Conservation (phyloP, 805 yeast genomes). For the Wickerhamiella brachini region DNA sequence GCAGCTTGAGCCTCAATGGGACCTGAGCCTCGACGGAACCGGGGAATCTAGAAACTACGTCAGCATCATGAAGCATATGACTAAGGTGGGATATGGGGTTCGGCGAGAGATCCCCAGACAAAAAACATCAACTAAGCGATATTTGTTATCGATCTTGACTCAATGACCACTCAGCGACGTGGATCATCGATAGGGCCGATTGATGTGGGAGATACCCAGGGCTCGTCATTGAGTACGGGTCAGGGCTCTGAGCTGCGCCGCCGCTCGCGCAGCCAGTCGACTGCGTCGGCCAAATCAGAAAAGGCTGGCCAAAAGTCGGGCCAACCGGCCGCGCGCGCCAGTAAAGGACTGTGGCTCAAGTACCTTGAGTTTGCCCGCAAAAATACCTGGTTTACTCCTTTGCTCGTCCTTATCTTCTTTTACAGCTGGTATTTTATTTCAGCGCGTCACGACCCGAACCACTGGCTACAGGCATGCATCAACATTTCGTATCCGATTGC, state of each 20-base stretch:
- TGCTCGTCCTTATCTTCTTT: conserved; percentile 6
- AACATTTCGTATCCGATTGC: conserved; percentile 25
- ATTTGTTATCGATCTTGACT: not conserved
- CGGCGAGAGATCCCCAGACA: too few relatives aligned
- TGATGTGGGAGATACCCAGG: conserved; percentile 20
- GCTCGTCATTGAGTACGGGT: conserved; percentile 14
- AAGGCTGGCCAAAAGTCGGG: not conserved
- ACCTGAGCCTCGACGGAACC: too few relatives aligned
- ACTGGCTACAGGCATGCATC: conserved; percentile 15
- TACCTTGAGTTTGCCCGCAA: conserved; percentile 4
- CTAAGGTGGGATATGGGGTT: too few relatives aligned
- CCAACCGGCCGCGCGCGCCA: not conserved
- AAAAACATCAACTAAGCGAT: not conserved
- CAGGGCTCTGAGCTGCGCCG: conserved; percentile 5
- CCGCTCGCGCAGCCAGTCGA: conserved; percentile 1
- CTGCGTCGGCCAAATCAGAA: not conserved
- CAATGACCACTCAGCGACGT: conserved; percentile 7
- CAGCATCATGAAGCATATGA: too few relatives aligned
- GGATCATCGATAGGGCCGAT: conserved; percentile 17
- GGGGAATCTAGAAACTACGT: too few relatives aligned
- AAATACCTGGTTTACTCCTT: conserved; percentile 17
- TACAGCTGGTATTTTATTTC: conserved; percentile 8
- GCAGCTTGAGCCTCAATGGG: too few relatives aligned
- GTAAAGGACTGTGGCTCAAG: not conserved
- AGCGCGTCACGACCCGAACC: conserved; percentile 9